Evolutionary conservation across 2,329 filamentous ascomycete species (phyloP), one percentile per base, ranked within the genome.

Genomic region (Arthrobotrys sphaeroides): DNA sequence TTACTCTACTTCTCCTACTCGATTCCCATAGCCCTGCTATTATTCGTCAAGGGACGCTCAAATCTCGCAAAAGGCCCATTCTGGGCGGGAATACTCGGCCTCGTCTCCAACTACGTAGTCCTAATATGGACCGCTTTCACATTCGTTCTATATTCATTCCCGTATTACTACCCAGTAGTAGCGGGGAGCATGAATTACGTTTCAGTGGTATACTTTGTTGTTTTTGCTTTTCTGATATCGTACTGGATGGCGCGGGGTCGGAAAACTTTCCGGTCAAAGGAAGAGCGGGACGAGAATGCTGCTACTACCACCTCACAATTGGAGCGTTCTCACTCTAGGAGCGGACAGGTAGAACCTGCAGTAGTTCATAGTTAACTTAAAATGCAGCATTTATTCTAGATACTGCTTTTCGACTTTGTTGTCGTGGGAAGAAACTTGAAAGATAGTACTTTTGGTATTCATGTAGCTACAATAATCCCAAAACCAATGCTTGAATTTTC

Each of bases 141-240:
- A 3, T 83, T 84, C 24, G 80, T 84, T 0, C 84, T 85, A 78
- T 84, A 84, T 79, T 83, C 82, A 0, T 84, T 85, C 77, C 84
- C 84, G 0, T 84, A 83, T 61, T 78, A 81, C 42, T 82, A 81
- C 79, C 83, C 83, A 0, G 83, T 84, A 6, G 62, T 45, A 12
- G 67, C 78, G 3, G 69, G 77, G 3, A 81, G 78, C 57, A 82
- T 82, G 81, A 82, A 81, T 72, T 81, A 81, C 51, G 80, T 81
- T 33, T 80, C 78, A 49, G 80, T 78, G 16, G 80, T 81, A 1
- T 81, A 81, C 18, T 78, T 42, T 33, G 78, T 79, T 33, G 78
- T 80, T 26, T 75, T 78, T 26, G 28, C 49, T 13, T 65, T 80
- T 18, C 62, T 80, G 2, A 42, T 78, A 3, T 67, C 68, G 9